Conservation (phyloP, 495 filamentous ascomycete genomes). For the Chaetomium cochliodes region DNA sequence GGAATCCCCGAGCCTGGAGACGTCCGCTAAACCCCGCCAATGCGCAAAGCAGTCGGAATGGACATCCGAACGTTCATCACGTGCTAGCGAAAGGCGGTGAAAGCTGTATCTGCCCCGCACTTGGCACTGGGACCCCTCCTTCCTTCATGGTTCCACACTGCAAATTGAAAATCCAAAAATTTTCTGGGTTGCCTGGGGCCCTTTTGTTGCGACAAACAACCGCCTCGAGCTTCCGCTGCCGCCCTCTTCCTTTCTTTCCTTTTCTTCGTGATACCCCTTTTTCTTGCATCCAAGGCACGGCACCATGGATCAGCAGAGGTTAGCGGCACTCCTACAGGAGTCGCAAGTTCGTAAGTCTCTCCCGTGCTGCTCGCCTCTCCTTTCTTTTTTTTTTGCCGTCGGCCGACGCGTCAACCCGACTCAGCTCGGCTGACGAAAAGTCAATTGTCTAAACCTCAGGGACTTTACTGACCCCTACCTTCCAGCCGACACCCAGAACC, state of each 20-base stretch:
- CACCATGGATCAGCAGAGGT: constrained; percentile 70
- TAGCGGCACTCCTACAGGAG: constrained; percentile 71
- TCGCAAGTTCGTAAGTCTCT: constrained; percentile 67
- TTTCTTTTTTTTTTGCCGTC: background rate
- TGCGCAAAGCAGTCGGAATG: too few relatives aligned
- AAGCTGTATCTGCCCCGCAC: background rate
- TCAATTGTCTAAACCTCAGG: background rate
- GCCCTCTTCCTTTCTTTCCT: constrained; percentile 21
- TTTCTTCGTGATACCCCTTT: constrained; percentile 35
- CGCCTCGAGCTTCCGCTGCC: constrained; percentile 14
- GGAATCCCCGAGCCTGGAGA: too few relatives aligned
- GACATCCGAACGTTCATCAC: too few relatives aligned
- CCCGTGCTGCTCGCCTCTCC: background rate
- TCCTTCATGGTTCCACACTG: constrained; percentile 26
- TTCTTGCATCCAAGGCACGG: constrained; percentile 14
- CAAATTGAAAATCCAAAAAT: constrained; percentile 34
- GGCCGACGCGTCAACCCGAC: constrained; percentile 21
- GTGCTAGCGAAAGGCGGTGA: constrained; percentile 7
- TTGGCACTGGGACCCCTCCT: constrained; percentile 3
- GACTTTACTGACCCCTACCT: background rate
- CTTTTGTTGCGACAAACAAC: constrained; percentile 19
- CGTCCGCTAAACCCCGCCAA: too few relatives aligned
- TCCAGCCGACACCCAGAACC: constrained; percentile 70
- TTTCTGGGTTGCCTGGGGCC: constrained; percentile 13
- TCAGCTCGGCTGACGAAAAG: background rate